These are phyloP conservation scores for Salix caprea DNA, from an alignment of 345 rosid species.

Conservation along the genomic window DNA sequence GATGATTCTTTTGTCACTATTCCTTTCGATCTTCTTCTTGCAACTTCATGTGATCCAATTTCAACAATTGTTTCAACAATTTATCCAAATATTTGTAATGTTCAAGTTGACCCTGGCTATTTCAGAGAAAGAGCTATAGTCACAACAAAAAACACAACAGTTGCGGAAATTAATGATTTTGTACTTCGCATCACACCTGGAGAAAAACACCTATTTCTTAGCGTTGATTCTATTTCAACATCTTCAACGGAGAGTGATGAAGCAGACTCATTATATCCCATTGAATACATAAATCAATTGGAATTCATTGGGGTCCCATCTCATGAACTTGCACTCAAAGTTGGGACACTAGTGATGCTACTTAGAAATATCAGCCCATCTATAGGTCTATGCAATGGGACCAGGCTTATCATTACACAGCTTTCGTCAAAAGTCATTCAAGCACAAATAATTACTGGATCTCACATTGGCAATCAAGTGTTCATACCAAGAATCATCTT, in stretches of 20 bases:
- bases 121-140: not conserved
- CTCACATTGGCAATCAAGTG: too few species aligned
- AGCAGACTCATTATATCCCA: not conserved
- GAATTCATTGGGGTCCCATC: not conserved
- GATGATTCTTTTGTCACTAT: not conserved
- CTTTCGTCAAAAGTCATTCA: too few species aligned
- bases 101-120: too few species aligned
- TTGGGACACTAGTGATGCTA: slow-evolving; percentile 2
- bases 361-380: slow-evolving; percentile 7
- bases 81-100: not conserved
- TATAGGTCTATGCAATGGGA: too few species aligned
- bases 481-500: too few species aligned
- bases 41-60: not conserved
- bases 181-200: not conserved
- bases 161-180: not conserved
- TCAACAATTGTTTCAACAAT: not conserved
- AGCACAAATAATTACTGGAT: too few species aligned
- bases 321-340: not conserved
- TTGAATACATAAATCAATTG: slow-evolving; percentile 4
- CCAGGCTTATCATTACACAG: too few species aligned
- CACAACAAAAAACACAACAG: not conserved
- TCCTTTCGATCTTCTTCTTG: not conserved
- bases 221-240: not conserved
- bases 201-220: not conserved
- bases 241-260: not conserved